Base-by-base conservation (phyloP, 1,139 yeast genomes). In the Zygoascus sp. region DNA sequence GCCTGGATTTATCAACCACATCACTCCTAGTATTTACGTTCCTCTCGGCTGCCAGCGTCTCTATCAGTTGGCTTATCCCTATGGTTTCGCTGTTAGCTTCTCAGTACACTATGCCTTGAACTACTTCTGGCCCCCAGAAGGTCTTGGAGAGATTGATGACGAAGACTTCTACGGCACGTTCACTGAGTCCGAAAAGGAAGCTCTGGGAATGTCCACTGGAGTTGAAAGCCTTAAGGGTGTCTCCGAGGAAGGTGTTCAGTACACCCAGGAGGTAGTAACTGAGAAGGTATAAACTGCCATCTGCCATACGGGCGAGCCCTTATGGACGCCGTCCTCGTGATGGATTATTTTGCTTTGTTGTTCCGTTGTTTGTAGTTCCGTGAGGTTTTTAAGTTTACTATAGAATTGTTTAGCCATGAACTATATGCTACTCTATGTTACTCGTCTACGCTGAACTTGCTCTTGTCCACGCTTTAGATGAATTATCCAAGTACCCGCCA, bases 11-110 rank as follows among this genome's bases (percentile, higher is more conserved):
- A 57, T 63, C 45, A 63, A 66, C 32, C 57, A 55, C 13, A 69
- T 66, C 16, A 66, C 64, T 32, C 63, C 68, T 1, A 50, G 49
- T 5, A 66, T 69, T 35, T 8, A 42, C 44, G 48, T 63, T 38
- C 53, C 59, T 13, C 3, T 20, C 5, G 44, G 39, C 2, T 32
- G 32, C 38, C 3, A 75, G 75, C 13, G 62, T 68, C 67, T 4
- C 57, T 72, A 49, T 67, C 20, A 38, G 21, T 30, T 51, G 11
- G 50, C 54, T 5, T 62, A 55, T 45, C 43, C 58, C 27, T 53
- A 70, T 53, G 74, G 75, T 1, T 73, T 72, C 46, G 55, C 62
- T 19, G 67, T 73, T 23, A 65, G 76, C 2, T 72, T 73, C 50
- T 58, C 64, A 43, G 48, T 63, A 0, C 70, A 72, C 52, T 67